phyloP scores from a whole-genome alignment of 2,329 filamentous ascomycete genomes.

The Epichloe aotearoae region DNA sequence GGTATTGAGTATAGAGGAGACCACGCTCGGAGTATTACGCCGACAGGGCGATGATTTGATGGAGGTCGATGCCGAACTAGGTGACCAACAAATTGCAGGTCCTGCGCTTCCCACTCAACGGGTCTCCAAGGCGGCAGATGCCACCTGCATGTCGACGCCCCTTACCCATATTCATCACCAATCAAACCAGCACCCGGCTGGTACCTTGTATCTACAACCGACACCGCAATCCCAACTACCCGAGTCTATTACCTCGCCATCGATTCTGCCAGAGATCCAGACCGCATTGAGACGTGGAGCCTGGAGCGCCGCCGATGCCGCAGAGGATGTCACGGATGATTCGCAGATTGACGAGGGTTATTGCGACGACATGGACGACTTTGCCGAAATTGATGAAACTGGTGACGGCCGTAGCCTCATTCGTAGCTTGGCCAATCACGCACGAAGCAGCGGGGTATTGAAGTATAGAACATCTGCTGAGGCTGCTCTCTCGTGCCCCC shows the following conservation, averaged over 20 bases:
- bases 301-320: not conserved
- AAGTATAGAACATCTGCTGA: constrained; percentile 6
- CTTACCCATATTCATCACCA: not conserved
- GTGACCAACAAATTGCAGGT: not conserved
- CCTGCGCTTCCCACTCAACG: not conserved
- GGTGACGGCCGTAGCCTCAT: not conserved
- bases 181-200: not conserved
- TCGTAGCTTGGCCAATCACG: not conserved
- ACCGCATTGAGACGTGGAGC: not conserved
- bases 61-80: not conserved
- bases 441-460: constrained; percentile 4
- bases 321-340: not conserved
- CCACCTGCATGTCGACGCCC: not conserved
- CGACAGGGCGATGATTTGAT: not conserved
- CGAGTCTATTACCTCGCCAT: not conserved
- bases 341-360: not conserved
- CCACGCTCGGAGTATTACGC: not conserved
- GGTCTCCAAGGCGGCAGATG: not conserved
- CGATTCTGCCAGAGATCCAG: not conserved
- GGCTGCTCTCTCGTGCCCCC: constrained; percentile 7
- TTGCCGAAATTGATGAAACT: constrained; percentile 1
- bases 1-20: not conserved
- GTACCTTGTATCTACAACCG: not conserved
- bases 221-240: not conserved
- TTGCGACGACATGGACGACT: constrained; percentile 3